Conservation (phyloP, 495 filamentous ascomycete species). For the Alectoria sarmentosa region DNA sequence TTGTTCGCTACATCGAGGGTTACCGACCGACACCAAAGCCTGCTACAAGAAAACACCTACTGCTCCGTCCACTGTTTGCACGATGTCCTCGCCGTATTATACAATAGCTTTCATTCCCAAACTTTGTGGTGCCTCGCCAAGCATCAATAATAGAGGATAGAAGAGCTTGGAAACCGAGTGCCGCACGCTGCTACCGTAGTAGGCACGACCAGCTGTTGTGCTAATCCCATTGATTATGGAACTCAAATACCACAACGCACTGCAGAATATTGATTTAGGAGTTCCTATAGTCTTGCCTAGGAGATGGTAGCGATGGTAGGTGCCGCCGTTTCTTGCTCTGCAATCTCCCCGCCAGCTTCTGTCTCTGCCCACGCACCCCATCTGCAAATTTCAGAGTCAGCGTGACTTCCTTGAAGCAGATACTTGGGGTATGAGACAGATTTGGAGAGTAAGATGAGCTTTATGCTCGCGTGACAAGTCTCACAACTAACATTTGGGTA, state of each 20-base stretch:
- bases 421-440: too few species aligned
- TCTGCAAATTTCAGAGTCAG: too few species aligned
- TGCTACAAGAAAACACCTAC: background rate
- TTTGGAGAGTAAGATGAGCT: too few species aligned
- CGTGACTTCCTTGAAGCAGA: too few species aligned
- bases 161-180: background rate
- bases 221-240: background rate
- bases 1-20: background rate
- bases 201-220: background rate
- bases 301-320: slow-evolving; percentile 15
- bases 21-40: background rate
- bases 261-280: background rate
- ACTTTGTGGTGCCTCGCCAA: background rate
- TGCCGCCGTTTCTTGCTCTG: slow-evolving; percentile 31
- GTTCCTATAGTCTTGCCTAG: background rate
- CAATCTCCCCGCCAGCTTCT: slow-evolving; percentile 56
- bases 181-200: background rate
- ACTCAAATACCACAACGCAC: background rate
- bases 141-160: background rate
- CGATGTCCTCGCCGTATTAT: background rate
- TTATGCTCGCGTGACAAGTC: too few species aligned
- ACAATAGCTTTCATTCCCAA: background rate
- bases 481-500: too few species aligned
- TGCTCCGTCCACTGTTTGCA: background rate
- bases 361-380: slow-evolving; percentile 95